Base-by-base conservation (phyloP, 257 asterid genomes). In the Nicotiana sylvestris region DNA sequence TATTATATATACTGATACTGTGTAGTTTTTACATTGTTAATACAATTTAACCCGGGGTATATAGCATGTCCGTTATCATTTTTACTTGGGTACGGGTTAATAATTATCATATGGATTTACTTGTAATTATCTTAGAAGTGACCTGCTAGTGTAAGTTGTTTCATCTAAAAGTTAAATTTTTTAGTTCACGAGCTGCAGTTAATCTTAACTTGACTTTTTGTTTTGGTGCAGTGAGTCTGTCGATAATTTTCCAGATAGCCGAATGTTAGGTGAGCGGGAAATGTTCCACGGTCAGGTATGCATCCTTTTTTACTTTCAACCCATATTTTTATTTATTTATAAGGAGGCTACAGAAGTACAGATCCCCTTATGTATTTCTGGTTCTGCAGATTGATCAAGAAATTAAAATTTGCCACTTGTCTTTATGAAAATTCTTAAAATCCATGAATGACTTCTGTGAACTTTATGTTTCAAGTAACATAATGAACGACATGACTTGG, bases 201-300 rank as follows among this genome's bases (percentile, higher is more conserved):
- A 0, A 43, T 30, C 11, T 60, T 35, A 10, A 57, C 30, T 55
- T 39, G 7, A 1, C 0, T 53, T 72, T 35, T 56, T 58, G 60
- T 64, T 57, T 39, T 39, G 9, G 70, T 89, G 85, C 91, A 92
- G 98, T 83, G 87, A 61, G 68, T 92, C 98, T 76, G 92, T 87
- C 83, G 80, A 85, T 88, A 87, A 82, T 30, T 89, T 85, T 84
- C 88, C 94, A 37, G 70, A 77, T 66, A 94, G 92, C 80, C 81
- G 69, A 69, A 94, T 94, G 97, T 93, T 94, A 3, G 98, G 97
- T 35, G 98, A 94, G 90, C 88, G 98, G 39, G 92, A 92, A 86
- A 88, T 90, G 82, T 82, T 83, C 2, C 69, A 88, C 7, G 96
- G 93, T 66, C 89, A 92, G 93, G 98, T 93, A 83, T 66, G 33